These are phyloP conservation scores for Leersia perrieri DNA, from an alignment of 176 grass and related monocot species.

Conservation along the genomic window DNA sequence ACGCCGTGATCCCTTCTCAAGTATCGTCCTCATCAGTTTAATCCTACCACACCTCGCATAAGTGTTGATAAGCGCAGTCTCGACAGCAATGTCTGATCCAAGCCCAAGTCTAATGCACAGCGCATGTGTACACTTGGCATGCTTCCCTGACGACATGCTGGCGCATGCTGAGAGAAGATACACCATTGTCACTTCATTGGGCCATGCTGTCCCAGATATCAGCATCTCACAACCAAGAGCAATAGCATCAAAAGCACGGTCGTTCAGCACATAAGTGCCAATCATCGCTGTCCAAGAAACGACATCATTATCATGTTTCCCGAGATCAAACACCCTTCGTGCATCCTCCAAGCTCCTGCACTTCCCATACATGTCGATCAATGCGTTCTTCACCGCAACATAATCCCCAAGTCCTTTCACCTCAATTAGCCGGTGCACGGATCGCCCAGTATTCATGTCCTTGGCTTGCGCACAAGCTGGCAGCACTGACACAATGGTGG, in stretches of 20 bases:
- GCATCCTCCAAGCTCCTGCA: constrained; percentile 57
- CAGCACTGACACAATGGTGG: constrained; percentile 54
- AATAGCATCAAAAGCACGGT: constrained; percentile 16
- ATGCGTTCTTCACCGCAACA: constrained; percentile 43
- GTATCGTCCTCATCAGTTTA: constrained; percentile 27
- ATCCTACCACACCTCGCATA: constrained; percentile 41
- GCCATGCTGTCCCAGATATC: constrained; percentile 22
- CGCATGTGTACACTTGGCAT: constrained; percentile 44
- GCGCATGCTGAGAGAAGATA: constrained; percentile 53
- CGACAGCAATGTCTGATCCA: constrained; percentile 46
- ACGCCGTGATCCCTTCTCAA: constrained; percentile 38
- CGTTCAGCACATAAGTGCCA: constrained; percentile 38
- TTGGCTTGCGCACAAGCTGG: constrained; percentile 50
- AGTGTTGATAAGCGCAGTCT: constrained; percentile 54
- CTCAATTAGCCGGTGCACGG: constrained; percentile 46
- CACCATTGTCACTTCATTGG: constrained; percentile 66
- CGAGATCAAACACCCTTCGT: constrained; percentile 39
- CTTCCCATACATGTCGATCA: constrained; percentile 79
- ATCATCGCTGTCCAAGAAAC: constrained; percentile 72
- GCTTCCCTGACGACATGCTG: constrained; percentile 26
- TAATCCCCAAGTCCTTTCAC: constrained; percentile 43
- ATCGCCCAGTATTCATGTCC: constrained; percentile 48
- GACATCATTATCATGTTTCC: constrained; percentile 43
- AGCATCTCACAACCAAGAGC: constrained; percentile 50
- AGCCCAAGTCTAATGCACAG: constrained; percentile 48